phyloP scores from a whole-genome alignment of 257 asterid species.

The Salvia miltiorrhiza region DNA sequence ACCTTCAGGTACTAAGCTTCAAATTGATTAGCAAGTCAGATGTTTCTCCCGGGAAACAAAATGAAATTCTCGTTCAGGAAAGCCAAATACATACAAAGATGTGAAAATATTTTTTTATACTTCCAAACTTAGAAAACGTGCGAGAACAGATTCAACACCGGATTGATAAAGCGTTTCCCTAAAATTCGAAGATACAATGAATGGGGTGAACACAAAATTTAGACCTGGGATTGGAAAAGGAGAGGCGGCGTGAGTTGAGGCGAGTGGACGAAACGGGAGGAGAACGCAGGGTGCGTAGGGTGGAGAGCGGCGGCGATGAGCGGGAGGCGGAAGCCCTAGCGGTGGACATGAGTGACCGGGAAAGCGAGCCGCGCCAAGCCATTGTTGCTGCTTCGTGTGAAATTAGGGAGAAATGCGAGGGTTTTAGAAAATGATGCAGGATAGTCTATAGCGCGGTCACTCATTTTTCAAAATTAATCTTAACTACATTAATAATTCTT shows the following conservation, averaged over 20 bases:
- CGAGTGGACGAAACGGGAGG: slow-evolving; percentile 58
- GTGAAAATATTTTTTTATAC: not conserved
- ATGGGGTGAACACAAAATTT: not conserved
- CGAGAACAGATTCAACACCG: not conserved
- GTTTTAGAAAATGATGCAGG: slow-evolving; percentile 32
- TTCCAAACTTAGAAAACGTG: not conserved
- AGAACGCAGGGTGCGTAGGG: slow-evolving; percentile 45
- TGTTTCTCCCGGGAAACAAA: not conserved
- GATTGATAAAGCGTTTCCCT: not conserved
- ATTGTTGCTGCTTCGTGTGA: slow-evolving; percentile 29
- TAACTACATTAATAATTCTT: too few species aligned
- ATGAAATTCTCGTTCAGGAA: not conserved
- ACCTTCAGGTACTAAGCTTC: not conserved
- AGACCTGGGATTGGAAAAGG: slow-evolving; percentile 77
- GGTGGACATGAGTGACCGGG: slow-evolving; percentile 65
- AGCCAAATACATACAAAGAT: not conserved
- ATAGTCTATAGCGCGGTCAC: not conserved
- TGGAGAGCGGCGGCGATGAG: slow-evolving; percentile 51
- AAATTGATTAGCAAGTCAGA: not conserved
- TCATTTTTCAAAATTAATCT: not conserved
- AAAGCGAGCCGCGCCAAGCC: slow-evolving; percentile 92
- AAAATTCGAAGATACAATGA: not conserved
- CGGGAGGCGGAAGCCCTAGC: slow-evolving; percentile 75
- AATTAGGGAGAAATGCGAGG: slow-evolving; percentile 21
- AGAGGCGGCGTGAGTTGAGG: slow-evolving; percentile 59